Evolutionary conservation across 441 rosid genomes (phyloP).

Genomic region (Flueggea neowawraea): DNA sequence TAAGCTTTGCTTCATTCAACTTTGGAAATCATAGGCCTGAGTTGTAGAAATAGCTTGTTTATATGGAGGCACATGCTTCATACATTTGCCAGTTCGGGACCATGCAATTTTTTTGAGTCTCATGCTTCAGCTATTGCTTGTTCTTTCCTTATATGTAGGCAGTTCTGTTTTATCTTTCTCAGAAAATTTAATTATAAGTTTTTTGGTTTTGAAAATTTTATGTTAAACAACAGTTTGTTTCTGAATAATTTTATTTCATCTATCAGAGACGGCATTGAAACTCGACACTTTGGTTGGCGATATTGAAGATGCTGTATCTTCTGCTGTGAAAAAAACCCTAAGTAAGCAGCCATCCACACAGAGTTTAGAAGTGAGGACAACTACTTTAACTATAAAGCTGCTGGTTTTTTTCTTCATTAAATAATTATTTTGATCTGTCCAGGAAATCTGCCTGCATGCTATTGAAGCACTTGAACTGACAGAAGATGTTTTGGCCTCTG

Average conservation of each 20-base stretch:
- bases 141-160: too few relatives aligned
- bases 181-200: too few relatives aligned
- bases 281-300: conserved; percentile 84
- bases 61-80: too few relatives aligned
- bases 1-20: too few relatives aligned
- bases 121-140: too few relatives aligned
- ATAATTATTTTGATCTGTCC: conserved; percentile 14
- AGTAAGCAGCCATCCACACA: conserved; percentile 39
- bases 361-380: conserved; percentile 60
- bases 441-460: conserved; percentile 63
- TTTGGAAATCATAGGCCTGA: too few relatives aligned
- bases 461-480: conserved; percentile 50
- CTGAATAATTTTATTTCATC: conserved; percentile 18
- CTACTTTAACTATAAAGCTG: conserved; percentile 4
- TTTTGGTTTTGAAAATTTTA: neutral
- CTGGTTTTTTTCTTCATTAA: neutral
- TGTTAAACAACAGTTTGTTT: neutral
- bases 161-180: too few relatives aligned
- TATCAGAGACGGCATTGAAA: conserved; percentile 82
- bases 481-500: conserved; percentile 61
- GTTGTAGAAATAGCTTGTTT: too few relatives aligned
- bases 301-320: conserved; percentile 87
- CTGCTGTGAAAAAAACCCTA: conserved; percentile 53
- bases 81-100: too few relatives aligned
- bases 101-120: too few relatives aligned